Percentiles rank a stretch among this genome's conserved stretches.
phyloP scores from a whole-genome alignment of 768 basidiomycete species.

The Astraeus odoratus region DNA sequence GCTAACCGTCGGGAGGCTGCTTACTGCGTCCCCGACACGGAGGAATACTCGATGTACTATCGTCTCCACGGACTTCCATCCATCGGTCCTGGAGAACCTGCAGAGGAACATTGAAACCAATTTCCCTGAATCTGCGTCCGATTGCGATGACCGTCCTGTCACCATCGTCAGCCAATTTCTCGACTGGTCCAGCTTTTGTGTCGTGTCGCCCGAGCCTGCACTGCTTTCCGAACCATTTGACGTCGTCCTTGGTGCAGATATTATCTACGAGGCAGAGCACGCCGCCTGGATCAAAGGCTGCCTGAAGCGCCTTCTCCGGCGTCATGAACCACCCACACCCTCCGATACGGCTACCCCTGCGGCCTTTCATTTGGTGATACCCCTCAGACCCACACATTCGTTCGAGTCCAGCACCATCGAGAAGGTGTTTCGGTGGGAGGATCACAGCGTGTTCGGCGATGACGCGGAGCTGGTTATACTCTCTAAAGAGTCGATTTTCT shows the following conservation, averaged over 20 bases:
- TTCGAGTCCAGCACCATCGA: conserved; percentile 57
- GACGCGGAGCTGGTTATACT: conserved; percentile 39
- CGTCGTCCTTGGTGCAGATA: conserved; percentile 46
- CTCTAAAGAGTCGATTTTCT: conserved; percentile 46
- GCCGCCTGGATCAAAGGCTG: conserved; percentile 40
- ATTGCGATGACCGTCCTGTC: neutral
- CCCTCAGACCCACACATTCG: conserved; percentile 58
- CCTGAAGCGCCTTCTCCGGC: conserved; percentile 32
- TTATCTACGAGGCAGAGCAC: conserved; percentile 47
- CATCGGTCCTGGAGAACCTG: conserved; percentile 42
- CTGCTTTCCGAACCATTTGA: conserved; percentile 36
- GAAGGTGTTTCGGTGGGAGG: conserved; percentile 35
- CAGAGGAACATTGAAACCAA: conserved; percentile 36
- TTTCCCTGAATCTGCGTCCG: conserved; percentile 13
- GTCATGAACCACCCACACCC: conserved; percentile 3
- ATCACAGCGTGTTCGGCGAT: conserved; percentile 1
- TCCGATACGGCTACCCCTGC: neutral
- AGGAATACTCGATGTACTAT: conserved; percentile 25
- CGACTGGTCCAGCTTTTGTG: conserved; percentile 33
- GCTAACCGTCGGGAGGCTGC: conserved; percentile 32
- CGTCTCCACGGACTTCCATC: conserved; percentile 45
- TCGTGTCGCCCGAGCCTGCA: conserved; percentile 8
- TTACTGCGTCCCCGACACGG: conserved; percentile 9
- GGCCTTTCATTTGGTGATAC: conserved; percentile 70
- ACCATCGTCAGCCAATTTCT: conserved; percentile 24